Conservation (phyloP, 441 rosid species). For the Populus hybrid region DNA sequence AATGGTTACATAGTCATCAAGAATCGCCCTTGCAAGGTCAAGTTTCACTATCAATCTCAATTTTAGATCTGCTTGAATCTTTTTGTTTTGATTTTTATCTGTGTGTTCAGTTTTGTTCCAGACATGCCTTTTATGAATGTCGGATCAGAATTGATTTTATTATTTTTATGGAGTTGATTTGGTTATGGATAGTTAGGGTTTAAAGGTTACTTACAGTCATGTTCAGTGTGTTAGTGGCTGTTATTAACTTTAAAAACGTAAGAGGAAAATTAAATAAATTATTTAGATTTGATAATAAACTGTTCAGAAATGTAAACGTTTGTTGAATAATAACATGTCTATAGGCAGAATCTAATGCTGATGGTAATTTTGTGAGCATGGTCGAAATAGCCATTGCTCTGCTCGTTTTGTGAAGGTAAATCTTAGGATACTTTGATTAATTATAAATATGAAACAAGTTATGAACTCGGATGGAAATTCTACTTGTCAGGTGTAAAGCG, state of each 20-base stretch:
- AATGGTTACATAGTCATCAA: conserved; percentile 89
- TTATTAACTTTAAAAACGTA: too few species aligned
- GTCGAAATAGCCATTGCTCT: neutral
- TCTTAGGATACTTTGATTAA: neutral
- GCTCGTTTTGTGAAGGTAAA: neutral
- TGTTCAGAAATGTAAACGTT: too few species aligned
- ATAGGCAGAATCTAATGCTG: neutral
- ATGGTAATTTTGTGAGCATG: neutral
- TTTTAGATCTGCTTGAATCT: neutral
- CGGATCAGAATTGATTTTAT: neutral
- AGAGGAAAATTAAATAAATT: too few species aligned
- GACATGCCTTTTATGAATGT: neutral
- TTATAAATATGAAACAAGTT: neutral
- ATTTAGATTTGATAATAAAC: too few species aligned
- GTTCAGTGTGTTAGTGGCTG: too few species aligned
- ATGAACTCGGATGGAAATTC: neutral
- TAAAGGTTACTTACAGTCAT: too few species aligned
- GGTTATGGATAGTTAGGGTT: neutral
- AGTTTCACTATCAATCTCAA: too few species aligned
- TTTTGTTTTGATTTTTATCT: neutral
- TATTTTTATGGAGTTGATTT: neutral
- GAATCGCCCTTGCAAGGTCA: conserved; percentile 73
- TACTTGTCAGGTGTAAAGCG: neutral
- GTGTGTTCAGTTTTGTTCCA: neutral
- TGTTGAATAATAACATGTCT: neutral